Conservation (phyloP, 2,329 filamentous ascomycete species). For the Bisporella sp. region DNA sequence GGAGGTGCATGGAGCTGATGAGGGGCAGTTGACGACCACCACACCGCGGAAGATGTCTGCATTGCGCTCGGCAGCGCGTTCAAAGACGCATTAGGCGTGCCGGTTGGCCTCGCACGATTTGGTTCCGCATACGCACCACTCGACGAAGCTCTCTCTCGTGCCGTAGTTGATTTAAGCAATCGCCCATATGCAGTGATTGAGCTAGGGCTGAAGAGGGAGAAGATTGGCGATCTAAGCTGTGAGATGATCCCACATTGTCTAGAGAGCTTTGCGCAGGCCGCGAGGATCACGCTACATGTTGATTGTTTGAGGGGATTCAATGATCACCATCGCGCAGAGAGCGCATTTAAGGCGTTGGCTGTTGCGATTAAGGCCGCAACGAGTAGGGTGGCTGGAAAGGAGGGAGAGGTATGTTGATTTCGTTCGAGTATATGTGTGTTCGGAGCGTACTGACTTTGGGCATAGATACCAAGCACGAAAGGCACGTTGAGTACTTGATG, state of each 20-base stretch:
- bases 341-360: constrained; percentile 92
- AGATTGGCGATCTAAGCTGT: constrained; percentile 84
- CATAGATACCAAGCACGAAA: constrained; percentile 83
- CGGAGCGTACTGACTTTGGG: neutral
- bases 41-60: constrained; percentile 93
- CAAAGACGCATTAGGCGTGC: constrained; percentile 68
- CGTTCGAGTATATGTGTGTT: neutral
- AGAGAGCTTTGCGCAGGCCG: constrained; percentile 87
- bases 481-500: constrained; percentile 65
- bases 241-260: constrained; percentile 98
- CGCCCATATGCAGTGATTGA: constrained; percentile 80
- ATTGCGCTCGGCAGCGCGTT: constrained; percentile 86
- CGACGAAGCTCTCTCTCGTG: constrained; percentile 89
- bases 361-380: constrained; percentile 77
- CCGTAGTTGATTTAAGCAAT: constrained; percentile 91
- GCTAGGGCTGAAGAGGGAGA: constrained; percentile 80
- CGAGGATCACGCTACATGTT: constrained; percentile 89
- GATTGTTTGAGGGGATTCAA: constrained; percentile 87
- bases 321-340: constrained; percentile 94
- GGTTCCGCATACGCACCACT: constrained; percentile 88
- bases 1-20: neutral
- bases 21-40: constrained; percentile 83
- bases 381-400: constrained; percentile 65
- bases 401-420: constrained; percentile 56
- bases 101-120: constrained; percentile 80